These are phyloP conservation scores for Agastache rugosa DNA, from an alignment of 257 asterid species.

Conservation along the genomic window DNA sequence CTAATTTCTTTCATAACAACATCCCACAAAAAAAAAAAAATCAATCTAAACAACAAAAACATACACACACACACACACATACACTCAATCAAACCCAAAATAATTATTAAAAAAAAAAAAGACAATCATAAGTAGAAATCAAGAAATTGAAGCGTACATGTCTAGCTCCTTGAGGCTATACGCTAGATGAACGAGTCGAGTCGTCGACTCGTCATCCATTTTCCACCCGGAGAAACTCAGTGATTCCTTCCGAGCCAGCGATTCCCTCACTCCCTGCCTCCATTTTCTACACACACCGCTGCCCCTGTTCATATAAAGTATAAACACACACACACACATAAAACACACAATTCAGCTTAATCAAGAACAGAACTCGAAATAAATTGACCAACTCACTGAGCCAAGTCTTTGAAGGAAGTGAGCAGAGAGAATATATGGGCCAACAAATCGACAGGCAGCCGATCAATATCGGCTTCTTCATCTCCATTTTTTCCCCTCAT, in stretches of 20 bases:
- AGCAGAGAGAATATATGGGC: conserved; percentile 78
- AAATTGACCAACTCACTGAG: conserved; percentile 58
- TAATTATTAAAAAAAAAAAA: not conserved
- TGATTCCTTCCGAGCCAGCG: conserved; percentile 64
- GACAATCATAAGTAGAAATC: not conserved
- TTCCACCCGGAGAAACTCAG: conserved; percentile 90
- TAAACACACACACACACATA: not conserved
- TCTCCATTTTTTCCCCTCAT: conserved; percentile 42
- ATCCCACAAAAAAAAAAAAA: not conserved
- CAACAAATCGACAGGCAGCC: conserved; percentile 76
- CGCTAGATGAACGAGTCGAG: conserved; percentile 77
- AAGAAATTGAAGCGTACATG: conserved; percentile 48
- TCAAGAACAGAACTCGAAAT: not conserved
- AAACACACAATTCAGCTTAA: not conserved
- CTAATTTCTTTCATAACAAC: not conserved
- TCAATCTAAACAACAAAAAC: not conserved
- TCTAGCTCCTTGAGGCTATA: conserved; percentile 85
- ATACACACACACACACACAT: not conserved
- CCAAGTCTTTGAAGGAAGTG: conserved; percentile 81
- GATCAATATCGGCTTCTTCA: conserved; percentile 67
- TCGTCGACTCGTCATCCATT: conserved; percentile 77
- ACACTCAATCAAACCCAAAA: not conserved
- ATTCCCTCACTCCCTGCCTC: conserved; percentile 84
- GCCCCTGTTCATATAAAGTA: conserved; percentile 47
- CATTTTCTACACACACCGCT: conserved; percentile 82